These are phyloP conservation scores for Coniochaeta sp. DNA, from an alignment of 2,329 filamentous ascomycete genomes.

Conservation along the genomic window DNA sequence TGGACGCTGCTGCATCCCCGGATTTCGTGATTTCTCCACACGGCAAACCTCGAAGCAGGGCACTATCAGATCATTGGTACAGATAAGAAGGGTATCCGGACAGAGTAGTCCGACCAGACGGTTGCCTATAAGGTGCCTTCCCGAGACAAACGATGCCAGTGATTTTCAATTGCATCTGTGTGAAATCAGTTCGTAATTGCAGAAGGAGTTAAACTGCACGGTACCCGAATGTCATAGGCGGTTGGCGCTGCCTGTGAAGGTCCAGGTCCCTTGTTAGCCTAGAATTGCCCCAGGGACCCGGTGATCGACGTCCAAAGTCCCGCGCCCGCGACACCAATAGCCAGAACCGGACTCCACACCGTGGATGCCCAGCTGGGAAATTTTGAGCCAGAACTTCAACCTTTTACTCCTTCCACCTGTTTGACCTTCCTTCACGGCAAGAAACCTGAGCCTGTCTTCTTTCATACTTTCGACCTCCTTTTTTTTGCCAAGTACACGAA, in stretches of 20 bases:
- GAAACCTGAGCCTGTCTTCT: not conserved
- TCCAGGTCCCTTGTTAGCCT: not conserved
- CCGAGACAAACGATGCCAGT: no score
- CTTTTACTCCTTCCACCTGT: not conserved
- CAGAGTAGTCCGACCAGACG: no score
- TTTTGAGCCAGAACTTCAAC: not conserved
- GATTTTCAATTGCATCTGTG: no score
- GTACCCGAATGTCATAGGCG: not conserved
- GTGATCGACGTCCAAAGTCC: not conserved
- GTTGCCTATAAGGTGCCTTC: no score
- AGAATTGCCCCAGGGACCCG: not conserved
- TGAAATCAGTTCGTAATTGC: no score
- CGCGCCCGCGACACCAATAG: not conserved
- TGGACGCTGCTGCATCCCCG: not conserved
- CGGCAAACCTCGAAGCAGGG: no score
- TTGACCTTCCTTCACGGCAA: no score
- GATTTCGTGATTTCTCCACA: not conserved
- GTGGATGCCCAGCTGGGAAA: not conserved
- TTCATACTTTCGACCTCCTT: not conserved
- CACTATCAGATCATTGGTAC: no score
- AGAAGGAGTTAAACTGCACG: no score
- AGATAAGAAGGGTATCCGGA: no score
- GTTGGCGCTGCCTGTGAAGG: not conserved
- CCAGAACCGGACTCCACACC: not conserved
- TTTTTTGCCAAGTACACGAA: conserved; percentile 1